Evolutionary conservation across 2,329 filamentous ascomycete species (phyloP).

Genomic region (Fusarium sp.): DNA sequence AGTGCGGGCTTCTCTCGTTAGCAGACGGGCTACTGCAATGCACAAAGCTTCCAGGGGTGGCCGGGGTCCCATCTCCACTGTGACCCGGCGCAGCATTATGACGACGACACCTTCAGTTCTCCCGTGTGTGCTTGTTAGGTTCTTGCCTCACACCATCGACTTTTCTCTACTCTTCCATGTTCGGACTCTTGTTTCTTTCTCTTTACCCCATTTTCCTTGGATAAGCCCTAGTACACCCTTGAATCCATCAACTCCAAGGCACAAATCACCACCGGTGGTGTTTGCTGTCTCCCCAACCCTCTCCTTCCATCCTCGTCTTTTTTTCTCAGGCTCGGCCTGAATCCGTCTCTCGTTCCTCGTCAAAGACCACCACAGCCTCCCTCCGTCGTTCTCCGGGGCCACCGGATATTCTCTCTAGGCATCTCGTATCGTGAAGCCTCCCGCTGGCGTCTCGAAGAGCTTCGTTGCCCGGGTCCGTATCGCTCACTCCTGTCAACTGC

Average conservation of each 20-base stretch:
- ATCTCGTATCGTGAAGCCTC: conserved; percentile 30
- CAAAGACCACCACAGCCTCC: background rate
- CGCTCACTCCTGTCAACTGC: background rate
- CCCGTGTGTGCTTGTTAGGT: background rate
- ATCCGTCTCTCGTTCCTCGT: conserved; percentile 34
- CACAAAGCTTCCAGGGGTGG: conserved; percentile 9
- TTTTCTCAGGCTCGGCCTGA: conserved; percentile 9
- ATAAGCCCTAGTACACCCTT: conserved; percentile 12
- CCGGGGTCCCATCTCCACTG: conserved; percentile 18
- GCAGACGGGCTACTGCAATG: conserved; percentile 1
- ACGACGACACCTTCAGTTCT: conserved; percentile 22
- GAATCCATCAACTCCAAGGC: background rate
- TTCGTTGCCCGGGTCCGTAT: conserved; percentile 2
- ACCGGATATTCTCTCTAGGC: conserved; percentile 25
- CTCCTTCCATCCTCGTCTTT: background rate
- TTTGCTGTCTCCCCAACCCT: conserved; percentile 4
- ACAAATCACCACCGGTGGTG: conserved; percentile 32
- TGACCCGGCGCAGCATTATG: conserved; percentile 31
- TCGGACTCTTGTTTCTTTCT: conserved; percentile 22
- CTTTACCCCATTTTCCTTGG: conserved; percentile 12
- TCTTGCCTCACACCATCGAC: conserved; percentile 13
- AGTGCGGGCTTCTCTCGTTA: background rate
- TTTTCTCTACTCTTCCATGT: conserved; percentile 33
- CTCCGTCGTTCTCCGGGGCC: conserved; percentile 21
- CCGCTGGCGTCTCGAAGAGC: conserved; percentile 12